Evolutionary conservation across 257 asterid species (phyloP).

Genomic region (Scutellaria galericulata): DNA sequence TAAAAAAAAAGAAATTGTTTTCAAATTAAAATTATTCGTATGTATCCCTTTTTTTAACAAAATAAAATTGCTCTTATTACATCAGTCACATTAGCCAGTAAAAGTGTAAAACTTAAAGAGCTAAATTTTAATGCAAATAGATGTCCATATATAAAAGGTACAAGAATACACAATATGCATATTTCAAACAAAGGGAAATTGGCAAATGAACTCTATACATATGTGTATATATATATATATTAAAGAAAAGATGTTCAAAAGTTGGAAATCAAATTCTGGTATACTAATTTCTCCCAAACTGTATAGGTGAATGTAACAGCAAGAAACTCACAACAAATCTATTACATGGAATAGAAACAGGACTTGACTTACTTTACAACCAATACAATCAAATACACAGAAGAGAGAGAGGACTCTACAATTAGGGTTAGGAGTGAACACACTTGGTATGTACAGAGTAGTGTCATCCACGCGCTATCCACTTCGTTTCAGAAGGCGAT

Average conservation of each 20-base stretch:
- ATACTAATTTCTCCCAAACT: slow-evolving; percentile 33
- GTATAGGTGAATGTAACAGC: slow-evolving; percentile 35
- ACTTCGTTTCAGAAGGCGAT: slow-evolving; percentile 35
- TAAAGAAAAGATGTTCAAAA: slow-evolving; percentile 29
- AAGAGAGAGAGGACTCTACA: slow-evolving; percentile 39
- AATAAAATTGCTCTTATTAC: no score
- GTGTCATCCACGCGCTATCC: slow-evolving; percentile 45
- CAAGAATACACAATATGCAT: neutral
- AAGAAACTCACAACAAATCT: slow-evolving; percentile 36
- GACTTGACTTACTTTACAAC: slow-evolving; percentile 32
- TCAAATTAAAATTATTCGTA: no score
- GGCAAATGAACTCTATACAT: slow-evolving; percentile 28
- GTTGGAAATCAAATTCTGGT: slow-evolving; percentile 30
- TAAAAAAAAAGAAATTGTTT: no score
- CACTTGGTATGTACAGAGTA: slow-evolving; percentile 61
- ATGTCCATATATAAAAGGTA: no score
- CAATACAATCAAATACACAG: slow-evolving; percentile 42
- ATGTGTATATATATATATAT: slow-evolving; percentile 18
- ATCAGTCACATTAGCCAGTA: no score
- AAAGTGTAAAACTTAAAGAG: no score
- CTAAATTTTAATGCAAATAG: no score
- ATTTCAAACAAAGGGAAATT: neutral
- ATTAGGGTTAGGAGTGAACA: slow-evolving; percentile 38
- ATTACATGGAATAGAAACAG: slow-evolving; percentile 38
- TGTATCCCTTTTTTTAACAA: no score